Evolutionary conservation across 257 asterid genomes (phyloP).

Genomic region (Handroanthus guayacan): DNA sequence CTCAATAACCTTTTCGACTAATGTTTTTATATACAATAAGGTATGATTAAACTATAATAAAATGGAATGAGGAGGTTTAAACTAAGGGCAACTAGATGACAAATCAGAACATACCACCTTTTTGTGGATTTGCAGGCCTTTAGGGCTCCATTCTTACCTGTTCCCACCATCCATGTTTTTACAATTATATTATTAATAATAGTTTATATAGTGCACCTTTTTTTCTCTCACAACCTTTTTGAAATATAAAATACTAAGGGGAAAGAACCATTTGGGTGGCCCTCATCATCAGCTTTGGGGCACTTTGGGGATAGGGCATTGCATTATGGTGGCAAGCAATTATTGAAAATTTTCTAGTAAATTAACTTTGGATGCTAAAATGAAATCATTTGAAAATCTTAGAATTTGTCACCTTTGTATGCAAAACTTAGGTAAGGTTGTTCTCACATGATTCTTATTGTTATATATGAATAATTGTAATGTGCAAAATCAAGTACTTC

Average conservation of each 20-base stretch:
- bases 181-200: neutral
- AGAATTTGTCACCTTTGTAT: neutral
- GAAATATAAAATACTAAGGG: neutral
- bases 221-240: constrained; percentile 30
- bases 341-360: neutral
- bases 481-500: neutral
- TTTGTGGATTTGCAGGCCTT: constrained; percentile 44
- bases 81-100: constrained; percentile 26
- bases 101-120: constrained; percentile 37
- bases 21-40: neutral
- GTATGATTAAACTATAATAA: constrained; percentile 10
- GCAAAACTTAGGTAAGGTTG: no score
- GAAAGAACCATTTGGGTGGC: neutral
- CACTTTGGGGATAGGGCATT: constrained; percentile 2
- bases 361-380: constrained; percentile 16
- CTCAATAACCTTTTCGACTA: constrained; percentile 4
- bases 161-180: constrained; percentile 30
- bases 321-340: constrained; percentile 1
- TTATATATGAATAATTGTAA: no score
- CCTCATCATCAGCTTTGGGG: neutral
- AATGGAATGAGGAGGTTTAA: neutral
- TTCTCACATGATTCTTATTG: no score
- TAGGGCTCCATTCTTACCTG: constrained; percentile 45
- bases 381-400: constrained; percentile 10
- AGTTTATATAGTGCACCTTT: neutral